Evolutionary conservation across 805 yeast genomes (phyloP).

Genomic region (Wickerhamomyces ciferrii): DNA sequence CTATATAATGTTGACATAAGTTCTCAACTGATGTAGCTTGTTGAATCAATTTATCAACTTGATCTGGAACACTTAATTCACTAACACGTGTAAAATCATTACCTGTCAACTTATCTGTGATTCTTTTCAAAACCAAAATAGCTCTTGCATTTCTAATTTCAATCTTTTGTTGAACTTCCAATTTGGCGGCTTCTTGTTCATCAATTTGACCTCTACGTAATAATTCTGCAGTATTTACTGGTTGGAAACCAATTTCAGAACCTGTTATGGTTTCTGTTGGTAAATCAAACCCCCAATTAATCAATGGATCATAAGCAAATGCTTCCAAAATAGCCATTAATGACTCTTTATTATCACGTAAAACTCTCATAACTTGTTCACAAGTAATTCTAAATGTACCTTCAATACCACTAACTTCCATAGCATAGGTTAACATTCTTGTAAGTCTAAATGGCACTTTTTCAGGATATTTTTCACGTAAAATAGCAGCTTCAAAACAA

Average conservation of each 20-base stretch:
- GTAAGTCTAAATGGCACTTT: conserved; percentile 97
- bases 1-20: conserved; percentile 92
- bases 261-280: conserved; percentile 77
- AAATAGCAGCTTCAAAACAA: conserved; percentile 96
- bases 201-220: conserved; percentile 70
- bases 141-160: conserved; percentile 88
- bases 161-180: conserved; percentile 63
- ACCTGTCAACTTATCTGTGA: conserved; percentile 89
- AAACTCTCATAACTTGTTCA: conserved; percentile 93
- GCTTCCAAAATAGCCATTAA: conserved; percentile 98
- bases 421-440: conserved; percentile 94
- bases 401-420: conserved; percentile 98
- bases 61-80: conserved; percentile 77
- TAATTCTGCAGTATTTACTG: conserved; percentile 63
- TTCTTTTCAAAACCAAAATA: conserved; percentile 80
- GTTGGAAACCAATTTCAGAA: conserved; percentile 65
- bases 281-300: conserved; percentile 97
- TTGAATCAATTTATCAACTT: conserved; percentile 88
- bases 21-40: conserved; percentile 97
- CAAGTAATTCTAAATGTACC: conserved; percentile 96
- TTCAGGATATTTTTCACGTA: conserved; percentile 96
- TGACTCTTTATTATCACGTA: conserved; percentile 92
- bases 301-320: conserved; percentile 96
- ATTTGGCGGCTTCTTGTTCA: conserved; percentile 66
- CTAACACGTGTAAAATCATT: conserved; percentile 76